These are phyloP conservation scores for Trichothecium sympodiale DNA, from an alignment of 2,329 filamentous ascomycete genomes.

Conservation along the genomic window DNA sequence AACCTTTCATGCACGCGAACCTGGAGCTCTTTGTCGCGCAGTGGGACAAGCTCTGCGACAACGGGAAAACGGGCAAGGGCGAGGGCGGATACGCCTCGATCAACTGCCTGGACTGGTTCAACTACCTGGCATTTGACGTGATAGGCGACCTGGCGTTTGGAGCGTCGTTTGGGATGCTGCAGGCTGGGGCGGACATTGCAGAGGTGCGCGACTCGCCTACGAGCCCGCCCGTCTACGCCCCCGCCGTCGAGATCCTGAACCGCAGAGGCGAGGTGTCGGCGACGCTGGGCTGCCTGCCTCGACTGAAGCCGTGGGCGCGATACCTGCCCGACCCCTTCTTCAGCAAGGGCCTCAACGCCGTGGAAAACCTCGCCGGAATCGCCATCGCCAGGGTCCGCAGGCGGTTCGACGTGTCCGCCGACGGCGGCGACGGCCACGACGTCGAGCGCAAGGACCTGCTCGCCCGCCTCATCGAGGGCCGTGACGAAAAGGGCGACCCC, in stretches of 20 bases:
- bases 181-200: slow-evolving; percentile 63
- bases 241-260: slow-evolving; percentile 82
- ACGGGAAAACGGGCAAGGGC: slow-evolving; percentile 10
- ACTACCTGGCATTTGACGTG: slow-evolving; percentile 42
- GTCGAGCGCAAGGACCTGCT: slow-evolving; percentile 68
- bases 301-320: slow-evolving; percentile 67
- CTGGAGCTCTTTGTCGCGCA: slow-evolving; percentile 61
- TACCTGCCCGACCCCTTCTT: slow-evolving; percentile 80
- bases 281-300: slow-evolving; percentile 63
- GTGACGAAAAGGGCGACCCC: slow-evolving; percentile 66
- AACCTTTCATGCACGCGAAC: slow-evolving; percentile 79
- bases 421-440: no score
- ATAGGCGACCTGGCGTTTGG: slow-evolving; percentile 40
- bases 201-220: slow-evolving; percentile 56
- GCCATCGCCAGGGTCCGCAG: slow-evolving; percentile 72
- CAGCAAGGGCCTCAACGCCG: slow-evolving; percentile 58
- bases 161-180: slow-evolving; percentile 55
- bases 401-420: slow-evolving; percentile 58
- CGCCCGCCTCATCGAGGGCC: slow-evolving; percentile 73
- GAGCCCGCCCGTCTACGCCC: slow-evolving; percentile 54
- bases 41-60: slow-evolving; percentile 52
- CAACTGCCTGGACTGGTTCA: slow-evolving; percentile 67
- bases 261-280: slow-evolving; percentile 77
- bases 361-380: slow-evolving; percentile 76
- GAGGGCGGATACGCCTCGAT: slow-evolving; percentile 39